These are phyloP conservation scores for Fraxinus sp. DNA, from an alignment of 305 asterid species.

Conservation along the genomic window DNA sequence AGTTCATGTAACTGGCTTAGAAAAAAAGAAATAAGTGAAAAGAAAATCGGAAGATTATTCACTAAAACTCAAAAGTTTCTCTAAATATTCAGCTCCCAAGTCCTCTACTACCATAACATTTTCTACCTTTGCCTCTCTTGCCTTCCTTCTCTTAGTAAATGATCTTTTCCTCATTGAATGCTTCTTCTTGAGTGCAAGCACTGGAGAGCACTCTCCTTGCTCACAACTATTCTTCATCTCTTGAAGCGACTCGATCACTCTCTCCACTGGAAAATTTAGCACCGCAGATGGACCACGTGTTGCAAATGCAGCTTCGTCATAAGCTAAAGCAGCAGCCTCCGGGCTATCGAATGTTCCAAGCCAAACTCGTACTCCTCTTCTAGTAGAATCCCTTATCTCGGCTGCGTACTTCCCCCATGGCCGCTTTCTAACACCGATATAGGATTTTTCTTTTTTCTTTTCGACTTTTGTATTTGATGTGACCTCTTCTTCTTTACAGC, in stretches of 20 bases:
- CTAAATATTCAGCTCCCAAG: not conserved
- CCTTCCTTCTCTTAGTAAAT: not conserved
- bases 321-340: slow-evolving; percentile 15
- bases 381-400: slow-evolving; percentile 14
- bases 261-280: slow-evolving; percentile 17
- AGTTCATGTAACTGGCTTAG: too few species aligned
- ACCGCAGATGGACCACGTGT: not conserved
- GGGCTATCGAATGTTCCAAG: slow-evolving; percentile 9
- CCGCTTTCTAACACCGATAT: slow-evolving; percentile 9
- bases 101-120: slow-evolving; percentile 3
- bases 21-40: not conserved
- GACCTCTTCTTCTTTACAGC: not conserved
- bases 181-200: slow-evolving; percentile 16
- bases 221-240: not conserved
- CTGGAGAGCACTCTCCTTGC: not conserved
- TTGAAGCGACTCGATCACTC: slow-evolving; percentile 7
- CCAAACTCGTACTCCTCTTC: slow-evolving; percentile 14
- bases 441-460: not conserved
- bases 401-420: slow-evolving; percentile 24
- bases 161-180: slow-evolving; percentile 13
- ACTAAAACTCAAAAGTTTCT: not conserved
- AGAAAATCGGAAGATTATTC: not conserved
- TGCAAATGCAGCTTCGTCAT: slow-evolving; percentile 12
- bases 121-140: not conserved
- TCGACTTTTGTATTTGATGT: not conserved